Evolutionary conservation across 352 stramenopile genomes (phyloP), one percentile per base, ranked within the genome.

Genomic region (Pythium aristosporum): DNA sequence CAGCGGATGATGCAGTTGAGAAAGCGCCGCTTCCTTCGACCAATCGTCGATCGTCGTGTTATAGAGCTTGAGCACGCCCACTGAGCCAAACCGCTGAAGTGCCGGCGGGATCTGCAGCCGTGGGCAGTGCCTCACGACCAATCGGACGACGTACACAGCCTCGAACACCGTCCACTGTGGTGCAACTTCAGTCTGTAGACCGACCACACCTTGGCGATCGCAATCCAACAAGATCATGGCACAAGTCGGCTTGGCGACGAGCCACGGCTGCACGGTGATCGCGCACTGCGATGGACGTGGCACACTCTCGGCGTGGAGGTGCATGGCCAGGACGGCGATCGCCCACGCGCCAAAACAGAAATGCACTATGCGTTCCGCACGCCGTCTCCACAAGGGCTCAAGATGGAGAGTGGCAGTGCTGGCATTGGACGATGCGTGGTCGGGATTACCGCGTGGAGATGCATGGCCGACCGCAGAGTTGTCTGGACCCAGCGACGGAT

Each of bases 31-130:
- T 34, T 61, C 63, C 18, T n/a, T 42, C 11, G 34, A 55, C 73
- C 73, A 80, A 2, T 51, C 34, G 0, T 25, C 20, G 10, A 78
- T 73, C 0, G 73, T 76, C 20, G 73, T 71, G 37, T 78, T 80
- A 49, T 80, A 80, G 4, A 78, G 48, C 44, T 81, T 78, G 5
- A 79, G 42, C 15, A 49, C 66, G 8, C 20, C 51, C 2, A 66
- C 25, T n/a, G 46, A 10, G 21, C 57, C 51, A 25, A 81, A 81
- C 5, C 71, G 53, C 0, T 53, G 46, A 6, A 81, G 36, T 12
- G 56, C 44, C 0, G 63, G 42, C 0, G 71, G 68, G 21, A 79
- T 48, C n/a, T 67, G 37, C 2, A 81, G 43, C 11, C 8, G 13
- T 6, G 63, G 49, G 7, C 74, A 81, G 37, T 78, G 74, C 0